These are phyloP conservation scores for Aquilaria yunnanensis DNA, from an alignment of 345 rosid species.

Conservation along the genomic window DNA sequence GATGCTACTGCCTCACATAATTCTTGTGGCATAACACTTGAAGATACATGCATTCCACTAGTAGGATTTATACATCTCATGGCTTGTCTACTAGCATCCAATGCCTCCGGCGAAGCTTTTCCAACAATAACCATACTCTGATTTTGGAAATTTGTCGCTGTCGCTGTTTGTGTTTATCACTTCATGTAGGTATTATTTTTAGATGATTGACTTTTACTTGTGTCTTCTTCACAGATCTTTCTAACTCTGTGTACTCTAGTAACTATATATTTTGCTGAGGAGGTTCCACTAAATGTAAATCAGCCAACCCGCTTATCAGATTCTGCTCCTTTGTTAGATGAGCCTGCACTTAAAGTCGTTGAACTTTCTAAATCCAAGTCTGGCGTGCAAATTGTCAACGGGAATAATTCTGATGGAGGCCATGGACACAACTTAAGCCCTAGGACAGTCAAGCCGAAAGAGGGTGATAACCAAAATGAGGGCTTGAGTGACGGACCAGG, in stretches of 20 bases:
- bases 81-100: too few relatives aligned
- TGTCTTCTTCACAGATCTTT: slow-evolving; percentile 58
- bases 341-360: slow-evolving; percentile 36
- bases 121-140: neutral
- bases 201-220: neutral
- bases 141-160: neutral
- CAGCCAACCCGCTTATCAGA: slow-evolving; percentile 42
- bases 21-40: too few relatives aligned
- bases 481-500: slow-evolving; percentile 73
- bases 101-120: too few relatives aligned
- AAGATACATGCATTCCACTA: too few relatives aligned
- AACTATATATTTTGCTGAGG: slow-evolving; percentile 84
- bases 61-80: too few relatives aligned
- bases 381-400: slow-evolving; percentile 24
- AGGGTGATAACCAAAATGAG: slow-evolving; percentile 37
- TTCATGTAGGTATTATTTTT: neutral
- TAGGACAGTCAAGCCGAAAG: slow-evolving; percentile 30
- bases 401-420: slow-evolving; percentile 25
- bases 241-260: slow-evolving; percentile 74
- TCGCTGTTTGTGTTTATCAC: neutral
- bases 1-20: too few relatives aligned
- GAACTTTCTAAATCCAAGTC: slow-evolving; percentile 40
- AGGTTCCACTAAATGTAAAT: slow-evolving; percentile 54
- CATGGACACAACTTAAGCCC: slow-evolving; percentile 29
- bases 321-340: slow-evolving; percentile 80